phyloP scores from a whole-genome alignment of 2,329 filamentous ascomycete species.

The Aureobasidium subglaciale region DNA sequence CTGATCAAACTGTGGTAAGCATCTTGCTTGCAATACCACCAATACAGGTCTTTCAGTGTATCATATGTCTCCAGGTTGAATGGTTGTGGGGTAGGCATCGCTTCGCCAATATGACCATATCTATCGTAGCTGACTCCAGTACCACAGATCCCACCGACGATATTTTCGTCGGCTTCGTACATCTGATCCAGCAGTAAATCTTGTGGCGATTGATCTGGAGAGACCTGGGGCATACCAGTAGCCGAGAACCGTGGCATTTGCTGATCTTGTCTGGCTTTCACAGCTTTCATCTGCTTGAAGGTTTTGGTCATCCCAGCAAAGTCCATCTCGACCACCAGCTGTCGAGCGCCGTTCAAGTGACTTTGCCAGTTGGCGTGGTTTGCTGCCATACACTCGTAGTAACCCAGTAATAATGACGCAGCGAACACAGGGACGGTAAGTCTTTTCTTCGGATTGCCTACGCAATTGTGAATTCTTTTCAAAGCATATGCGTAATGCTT shows the following conservation, averaged over 20 bases:
- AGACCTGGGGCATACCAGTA: background rate
- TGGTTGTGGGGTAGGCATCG: slow-evolving; percentile 23
- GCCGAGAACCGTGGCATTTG: slow-evolving; percentile 1
- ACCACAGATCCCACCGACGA: slow-evolving; percentile 54
- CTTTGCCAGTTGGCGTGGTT: slow-evolving; percentile 96
- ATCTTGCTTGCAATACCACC: slow-evolving; percentile 96
- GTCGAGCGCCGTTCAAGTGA: slow-evolving; percentile 76
- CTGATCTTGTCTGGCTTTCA: slow-evolving; percentile 29
- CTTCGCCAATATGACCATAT: slow-evolving; percentile 40
- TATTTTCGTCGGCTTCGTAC: slow-evolving; percentile 46
- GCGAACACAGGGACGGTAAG: slow-evolving; percentile 77
- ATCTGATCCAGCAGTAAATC: slow-evolving; percentile 29
- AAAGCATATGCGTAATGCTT: slow-evolving; percentile 89
- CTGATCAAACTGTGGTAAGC: slow-evolving; percentile 84
- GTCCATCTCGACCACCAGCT: slow-evolving; percentile 76
- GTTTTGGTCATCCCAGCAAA: slow-evolving; percentile 65
- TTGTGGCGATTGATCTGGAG: slow-evolving; percentile 10
- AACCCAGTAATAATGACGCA: slow-evolving; percentile 76
- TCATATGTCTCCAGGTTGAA: slow-evolving; percentile 72
- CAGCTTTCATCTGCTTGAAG: slow-evolving; percentile 58
- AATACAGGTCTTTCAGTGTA: slow-evolving; percentile 77
- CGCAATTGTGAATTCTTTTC: slow-evolving; percentile 67
- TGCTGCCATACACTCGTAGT: slow-evolving; percentile 90
- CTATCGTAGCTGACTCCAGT: slow-evolving; percentile 52
- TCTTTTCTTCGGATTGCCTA: slow-evolving; percentile 61